These are phyloP conservation scores for Podospora pseudopauciseta DNA, from an alignment of 495 filamentous ascomycete genomes.

Conservation along the genomic window DNA sequence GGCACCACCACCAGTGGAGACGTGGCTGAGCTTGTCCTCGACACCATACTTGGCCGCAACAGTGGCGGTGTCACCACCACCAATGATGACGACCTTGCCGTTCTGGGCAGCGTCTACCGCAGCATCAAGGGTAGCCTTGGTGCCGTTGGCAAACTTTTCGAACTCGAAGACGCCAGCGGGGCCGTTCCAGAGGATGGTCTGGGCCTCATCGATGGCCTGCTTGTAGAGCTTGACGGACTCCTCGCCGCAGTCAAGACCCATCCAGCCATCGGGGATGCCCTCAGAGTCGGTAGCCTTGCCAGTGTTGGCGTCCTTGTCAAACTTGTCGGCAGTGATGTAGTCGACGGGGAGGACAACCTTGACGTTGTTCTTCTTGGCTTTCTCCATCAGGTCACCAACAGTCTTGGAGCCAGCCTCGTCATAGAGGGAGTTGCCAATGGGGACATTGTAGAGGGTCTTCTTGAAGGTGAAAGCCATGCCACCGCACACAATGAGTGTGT, in stretches of 20 bases:
- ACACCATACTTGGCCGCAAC: conserved; percentile 95
- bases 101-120: conserved; percentile 72
- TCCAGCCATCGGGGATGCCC: conserved; percentile 94
- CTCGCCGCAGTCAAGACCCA: conserved; percentile 92
- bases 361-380: conserved; percentile 94
- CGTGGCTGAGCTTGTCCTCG: conserved; percentile 96
- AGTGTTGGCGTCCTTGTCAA: conserved; percentile 75
- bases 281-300: conserved; percentile 80
- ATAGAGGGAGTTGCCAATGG: conserved; percentile 89
- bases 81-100: conserved; percentile 94
- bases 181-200: conserved; percentile 99
- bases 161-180: conserved; percentile 97
- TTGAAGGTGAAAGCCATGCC: conserved; percentile 99
- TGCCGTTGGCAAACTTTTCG: conserved; percentile 86
- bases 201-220: conserved; percentile 74
- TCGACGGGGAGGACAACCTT: conserved; percentile 91
- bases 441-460: conserved; percentile 87
- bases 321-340: conserved; percentile 95
- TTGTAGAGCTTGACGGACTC: conserved; percentile 83
- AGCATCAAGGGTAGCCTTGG: conserved; percentile 83
- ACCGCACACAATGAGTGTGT: conserved; percentile 94
- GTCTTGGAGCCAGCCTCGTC: conserved; percentile 95
- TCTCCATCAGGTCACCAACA: conserved; percentile 80
- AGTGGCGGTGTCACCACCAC: conserved; percentile 95
- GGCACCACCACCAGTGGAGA: conserved; percentile 94